Conservation (phyloP, 139 green algal species). For the Dunaliella primolecta region DNA sequence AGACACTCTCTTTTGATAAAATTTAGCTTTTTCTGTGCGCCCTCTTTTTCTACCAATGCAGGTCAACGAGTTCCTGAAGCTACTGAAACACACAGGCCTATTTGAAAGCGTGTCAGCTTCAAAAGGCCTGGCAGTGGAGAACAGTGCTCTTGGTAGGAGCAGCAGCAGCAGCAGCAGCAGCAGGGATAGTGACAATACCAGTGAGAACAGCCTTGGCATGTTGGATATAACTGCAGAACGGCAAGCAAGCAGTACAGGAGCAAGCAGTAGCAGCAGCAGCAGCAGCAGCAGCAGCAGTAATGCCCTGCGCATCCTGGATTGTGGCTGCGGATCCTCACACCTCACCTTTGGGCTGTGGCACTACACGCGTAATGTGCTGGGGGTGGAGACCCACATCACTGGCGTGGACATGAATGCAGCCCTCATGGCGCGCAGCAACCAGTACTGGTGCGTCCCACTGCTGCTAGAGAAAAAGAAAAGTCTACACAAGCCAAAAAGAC, state of each 20-base stretch:
- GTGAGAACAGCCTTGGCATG: constrained; percentile 16
- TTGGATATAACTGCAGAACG: too few species aligned
- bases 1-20: too few species aligned
- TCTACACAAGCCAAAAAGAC: too few species aligned
- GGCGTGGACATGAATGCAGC: constrained; percentile 57
- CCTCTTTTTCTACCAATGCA: too few species aligned
- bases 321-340: constrained; percentile 59
- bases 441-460: constrained; percentile 24
- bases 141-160: too few species aligned
- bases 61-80: constrained; percentile 61
- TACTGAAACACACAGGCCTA: constrained; percentile 41
- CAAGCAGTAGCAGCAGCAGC: not conserved
- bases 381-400: constrained; percentile 22
- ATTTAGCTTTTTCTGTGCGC: too few species aligned
- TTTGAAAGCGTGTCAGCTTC: constrained; percentile 24
- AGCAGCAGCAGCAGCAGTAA: not conserved
- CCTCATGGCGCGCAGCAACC: constrained; percentile 41
- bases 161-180: constrained; percentile 15
- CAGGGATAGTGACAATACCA: not conserved
- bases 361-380: constrained; percentile 44
- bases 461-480: too few species aligned
- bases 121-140: too few species aligned
- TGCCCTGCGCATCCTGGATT: constrained; percentile 47
- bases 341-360: constrained; percentile 59
- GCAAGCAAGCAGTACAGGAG: constrained; percentile 10